Conservation (phyloP, 2,329 filamentous ascomycete species). For the Ophiostoma pallidulum region DNA sequence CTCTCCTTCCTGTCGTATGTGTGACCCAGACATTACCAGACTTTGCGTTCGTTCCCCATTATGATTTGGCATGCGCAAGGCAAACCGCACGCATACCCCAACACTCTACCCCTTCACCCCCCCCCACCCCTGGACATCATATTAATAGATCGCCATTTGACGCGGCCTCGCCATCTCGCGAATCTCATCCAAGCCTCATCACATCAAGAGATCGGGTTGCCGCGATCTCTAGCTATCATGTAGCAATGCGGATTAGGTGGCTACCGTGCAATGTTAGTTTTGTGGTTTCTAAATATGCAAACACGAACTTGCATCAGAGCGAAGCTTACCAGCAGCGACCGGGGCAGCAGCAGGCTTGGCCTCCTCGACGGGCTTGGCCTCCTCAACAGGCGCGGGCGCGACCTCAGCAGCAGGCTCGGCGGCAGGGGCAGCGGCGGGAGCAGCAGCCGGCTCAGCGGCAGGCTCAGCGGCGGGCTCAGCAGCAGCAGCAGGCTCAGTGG, state of each 20-base stretch:
- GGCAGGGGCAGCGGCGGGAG: background rate
- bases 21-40: constrained; percentile 2
- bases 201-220: no score
- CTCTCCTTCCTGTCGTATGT: background rate
- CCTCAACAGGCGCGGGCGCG: background rate
- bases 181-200: no score
- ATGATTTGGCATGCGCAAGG: background rate
- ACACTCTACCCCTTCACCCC: no score
- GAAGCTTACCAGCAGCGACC: constrained; percentile 23
- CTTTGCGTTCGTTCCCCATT: background rate
- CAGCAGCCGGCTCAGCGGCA: constrained; percentile 11
- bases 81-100: no score
- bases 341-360: constrained; percentile 17
- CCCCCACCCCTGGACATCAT: background rate
- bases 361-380: constrained; percentile 4
- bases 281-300: no score
- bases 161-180: no score
- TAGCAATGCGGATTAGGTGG: no score
- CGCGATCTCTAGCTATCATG: no score
- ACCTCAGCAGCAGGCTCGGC: constrained; percentile 10
- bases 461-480: constrained; percentile 21
- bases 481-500: constrained; percentile 11
- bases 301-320: constrained; percentile 15
- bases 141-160: no score
- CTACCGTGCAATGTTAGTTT: background rate